phyloP scores from a whole-genome alignment of 768 basidiomycete genomes.

The Tephrocybe sp. region DNA sequence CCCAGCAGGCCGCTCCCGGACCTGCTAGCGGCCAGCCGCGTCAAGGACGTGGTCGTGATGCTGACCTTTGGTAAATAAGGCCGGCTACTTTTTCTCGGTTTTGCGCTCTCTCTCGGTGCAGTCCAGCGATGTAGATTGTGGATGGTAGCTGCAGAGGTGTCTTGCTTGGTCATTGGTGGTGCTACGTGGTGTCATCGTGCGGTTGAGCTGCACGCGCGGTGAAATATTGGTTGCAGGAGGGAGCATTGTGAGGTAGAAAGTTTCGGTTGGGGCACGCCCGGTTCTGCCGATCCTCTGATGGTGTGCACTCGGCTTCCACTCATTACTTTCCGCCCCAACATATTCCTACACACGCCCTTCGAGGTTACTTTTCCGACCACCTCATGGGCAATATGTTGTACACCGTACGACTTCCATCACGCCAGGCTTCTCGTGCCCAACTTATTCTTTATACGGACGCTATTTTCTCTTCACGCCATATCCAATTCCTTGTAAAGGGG shows the following conservation, averaged over 20 bases:
- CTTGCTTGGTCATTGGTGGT: constrained; percentile 29
- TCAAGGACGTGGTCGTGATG: constrained; percentile 42
- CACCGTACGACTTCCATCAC: constrained; percentile 21
- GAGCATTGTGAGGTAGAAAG: constrained; percentile 28
- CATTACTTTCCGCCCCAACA: constrained; percentile 18
- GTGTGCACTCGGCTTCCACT: constrained; percentile 29
- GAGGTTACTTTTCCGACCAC: constrained; percentile 1
- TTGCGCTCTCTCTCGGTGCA: constrained; percentile 45
- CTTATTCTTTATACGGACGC: constrained; percentile 67
- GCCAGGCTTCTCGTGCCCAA: constrained; percentile 27
- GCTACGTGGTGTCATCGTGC: constrained; percentile 32
- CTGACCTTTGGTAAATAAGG: constrained; percentile 52
- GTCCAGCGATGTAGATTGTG: constrained; percentile 43
- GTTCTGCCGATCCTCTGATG: constrained; percentile 29
- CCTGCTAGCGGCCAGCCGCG: constrained; percentile 46
- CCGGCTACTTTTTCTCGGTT: constrained; percentile 30
- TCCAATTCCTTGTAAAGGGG: constrained; percentile 13
- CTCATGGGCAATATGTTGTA: constrained; percentile 19
- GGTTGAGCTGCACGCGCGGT: constrained; percentile 22
- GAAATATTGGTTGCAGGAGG: constrained; percentile 15
- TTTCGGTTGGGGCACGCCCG: constrained; percentile 40
- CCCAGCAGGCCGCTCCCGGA: constrained; percentile 58
- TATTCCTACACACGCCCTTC: constrained; percentile 4
- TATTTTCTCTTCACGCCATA: constrained; percentile 58
- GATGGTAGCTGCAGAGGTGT: constrained; percentile 43